Percentiles rank a stretch among this genome's conserved stretches.
phyloP scores from a whole-genome alignment of 2,329 filamentous ascomycete species.

The Teratosphaeria destructans region DNA sequence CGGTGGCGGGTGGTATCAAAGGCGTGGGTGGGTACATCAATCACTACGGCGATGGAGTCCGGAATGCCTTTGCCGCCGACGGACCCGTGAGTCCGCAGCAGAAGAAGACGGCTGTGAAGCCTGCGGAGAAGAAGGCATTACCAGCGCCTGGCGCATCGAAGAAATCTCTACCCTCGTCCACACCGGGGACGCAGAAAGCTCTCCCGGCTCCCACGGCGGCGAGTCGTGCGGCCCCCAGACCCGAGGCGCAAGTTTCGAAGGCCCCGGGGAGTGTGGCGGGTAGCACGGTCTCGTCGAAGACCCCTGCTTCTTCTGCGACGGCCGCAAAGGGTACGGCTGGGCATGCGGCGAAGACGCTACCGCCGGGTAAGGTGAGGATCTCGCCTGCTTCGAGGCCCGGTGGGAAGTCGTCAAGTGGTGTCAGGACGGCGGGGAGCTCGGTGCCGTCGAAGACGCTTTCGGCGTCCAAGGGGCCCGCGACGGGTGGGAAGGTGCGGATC shows the following conservation, averaged over 20 bases:
- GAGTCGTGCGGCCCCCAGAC: background rate
- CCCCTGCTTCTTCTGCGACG: background rate
- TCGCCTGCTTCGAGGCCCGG: background rate
- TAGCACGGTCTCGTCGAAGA: background rate
- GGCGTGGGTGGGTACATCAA: constrained; percentile 27
- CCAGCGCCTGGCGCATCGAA: background rate
- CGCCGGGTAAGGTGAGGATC: background rate
- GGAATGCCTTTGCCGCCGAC: constrained; percentile 22
- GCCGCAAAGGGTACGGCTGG: background rate
- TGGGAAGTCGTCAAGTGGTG: background rate
- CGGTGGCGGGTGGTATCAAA: constrained; percentile 23
- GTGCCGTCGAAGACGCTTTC: background rate
- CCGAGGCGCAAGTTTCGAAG: background rate
- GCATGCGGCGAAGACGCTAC: constrained; percentile 1
- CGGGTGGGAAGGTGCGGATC: constrained; percentile 6
- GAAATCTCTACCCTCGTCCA: background rate
- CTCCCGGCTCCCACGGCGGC: background rate
- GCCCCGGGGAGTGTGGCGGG: background rate
- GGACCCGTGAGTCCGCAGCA: constrained; percentile 15
- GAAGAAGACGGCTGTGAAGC: constrained; percentile 13
- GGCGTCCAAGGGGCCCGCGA: background rate
- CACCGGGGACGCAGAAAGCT: background rate
- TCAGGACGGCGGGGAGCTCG: background rate
- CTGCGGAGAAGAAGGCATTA: background rate
- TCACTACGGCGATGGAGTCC: constrained; percentile 23